Evolutionary conservation across 305 asterid species (phyloP), one percentile per base, ranked within the genome.

Genomic region (Fraxinus ornus): DNA sequence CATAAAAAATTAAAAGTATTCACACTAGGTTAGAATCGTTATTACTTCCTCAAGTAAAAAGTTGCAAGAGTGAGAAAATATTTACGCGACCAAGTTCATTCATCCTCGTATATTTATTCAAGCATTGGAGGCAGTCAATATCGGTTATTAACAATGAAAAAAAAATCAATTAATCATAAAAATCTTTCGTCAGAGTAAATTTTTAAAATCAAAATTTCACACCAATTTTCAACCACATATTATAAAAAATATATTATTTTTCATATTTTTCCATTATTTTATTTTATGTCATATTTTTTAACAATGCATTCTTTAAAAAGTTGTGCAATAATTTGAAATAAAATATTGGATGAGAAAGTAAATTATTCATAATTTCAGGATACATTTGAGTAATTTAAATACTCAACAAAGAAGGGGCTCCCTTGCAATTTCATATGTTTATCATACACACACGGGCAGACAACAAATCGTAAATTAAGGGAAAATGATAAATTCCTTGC

Each of bases 401-500:
- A 7, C 37, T 10, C 19, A 9, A 10, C n/a, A 66, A 26, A 24
- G 74, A 8, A 66, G 32, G 75, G 75, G 10, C 39, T 28, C 0
- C 35, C 9, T 28, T 68, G 75, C 37, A 68, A 68, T 71, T 71
- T 32, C 76, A 70, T 7, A 12, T 5, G 7, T 6, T 33, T 33
- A 15, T 28, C 19, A 12, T 0, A 60, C 73, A 17, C 85, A 26
- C 30, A 26, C 30, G 80, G 82, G 86, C 88, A 19, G 24, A 79
- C 85, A 28, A 68, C 75, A 28, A 86, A 86, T 77, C 88, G 87
- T 33, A 82, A 85, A 86, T 89, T 83, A 81, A 84, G 91, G 80
- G 80, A 86, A 77, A 84, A 79, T 30, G 80, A 74, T 35, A 81
- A 57, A 47, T 76, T 76, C 44, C 55, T 64, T 77, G 82, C 83